Evolutionary conservation across 306 rosid species (phyloP).

Genomic region (Castanospermum australe): DNA sequence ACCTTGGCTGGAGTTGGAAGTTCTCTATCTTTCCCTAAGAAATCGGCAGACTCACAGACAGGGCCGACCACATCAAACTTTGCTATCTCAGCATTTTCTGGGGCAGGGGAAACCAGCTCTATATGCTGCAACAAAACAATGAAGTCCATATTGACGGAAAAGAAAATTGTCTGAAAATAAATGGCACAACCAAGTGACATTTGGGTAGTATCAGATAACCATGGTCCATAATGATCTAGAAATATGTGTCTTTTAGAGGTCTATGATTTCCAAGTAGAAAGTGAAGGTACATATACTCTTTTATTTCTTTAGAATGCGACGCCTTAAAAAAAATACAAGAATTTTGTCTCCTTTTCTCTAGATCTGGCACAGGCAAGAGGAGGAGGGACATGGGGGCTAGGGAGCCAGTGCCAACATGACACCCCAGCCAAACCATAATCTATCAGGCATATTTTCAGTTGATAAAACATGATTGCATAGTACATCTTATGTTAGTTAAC

Average conservation of each 20-base stretch:
- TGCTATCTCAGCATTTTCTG: conserved; percentile 13
- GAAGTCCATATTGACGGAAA: background rate
- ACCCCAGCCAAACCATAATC: background rate
- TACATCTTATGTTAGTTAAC: background rate
- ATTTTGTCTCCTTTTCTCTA: background rate
- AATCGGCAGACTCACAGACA: conserved; percentile 26
- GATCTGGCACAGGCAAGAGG: background rate
- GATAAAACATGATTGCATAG: background rate
- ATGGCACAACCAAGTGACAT: background rate
- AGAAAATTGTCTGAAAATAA: background rate
- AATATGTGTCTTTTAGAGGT: background rate
- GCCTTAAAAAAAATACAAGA: background rate
- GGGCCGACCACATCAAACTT: conserved; percentile 22
- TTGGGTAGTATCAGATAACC: background rate
- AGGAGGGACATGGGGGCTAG: background rate
- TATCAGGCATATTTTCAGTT: background rate
- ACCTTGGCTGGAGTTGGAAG: conserved; percentile 18
- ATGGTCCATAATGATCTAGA: too few species aligned
- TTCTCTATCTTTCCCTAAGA: conserved; percentile 17
- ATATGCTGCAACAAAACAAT: conserved; percentile 52
- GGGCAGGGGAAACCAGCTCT: conserved; percentile 62
- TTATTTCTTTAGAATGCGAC: background rate
- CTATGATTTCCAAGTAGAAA: too few species aligned
- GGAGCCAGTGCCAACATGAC: background rate
- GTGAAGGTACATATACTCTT: background rate